These are phyloP conservation scores for Rhododendron simsii DNA, from an alignment of 148 eudicot species.

Conservation along the genomic window DNA sequence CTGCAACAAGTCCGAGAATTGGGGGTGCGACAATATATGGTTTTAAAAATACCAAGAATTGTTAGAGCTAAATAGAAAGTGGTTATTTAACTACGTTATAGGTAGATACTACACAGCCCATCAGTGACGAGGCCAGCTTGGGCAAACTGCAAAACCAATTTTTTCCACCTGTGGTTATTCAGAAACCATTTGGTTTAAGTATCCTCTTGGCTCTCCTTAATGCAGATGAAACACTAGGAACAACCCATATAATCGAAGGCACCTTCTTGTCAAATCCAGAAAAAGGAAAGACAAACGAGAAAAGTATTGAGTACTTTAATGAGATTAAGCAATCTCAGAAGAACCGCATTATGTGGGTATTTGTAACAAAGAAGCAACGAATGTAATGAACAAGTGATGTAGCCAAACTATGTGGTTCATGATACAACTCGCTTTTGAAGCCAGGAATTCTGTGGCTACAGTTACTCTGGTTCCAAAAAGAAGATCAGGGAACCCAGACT, in stretches of 20 bases:
- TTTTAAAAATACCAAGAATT: background rate
- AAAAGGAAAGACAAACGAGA: background rate
- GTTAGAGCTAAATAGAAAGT: background rate
- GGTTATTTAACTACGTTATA: background rate
- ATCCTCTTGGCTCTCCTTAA: background rate
- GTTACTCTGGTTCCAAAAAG: background rate
- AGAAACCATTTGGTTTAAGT: background rate
- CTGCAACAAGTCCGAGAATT: background rate
- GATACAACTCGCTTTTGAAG: background rate
- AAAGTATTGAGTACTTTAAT: background rate
- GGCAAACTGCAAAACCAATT: background rate
- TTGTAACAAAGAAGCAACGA: background rate
- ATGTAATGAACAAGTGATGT: background rate
- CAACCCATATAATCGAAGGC: background rate
- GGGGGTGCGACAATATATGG: background rate
- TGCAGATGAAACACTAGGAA: background rate
- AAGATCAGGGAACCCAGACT: background rate
- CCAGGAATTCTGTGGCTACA: background rate
- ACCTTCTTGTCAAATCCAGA: background rate
- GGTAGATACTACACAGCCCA: background rate
- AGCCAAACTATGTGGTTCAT: background rate
- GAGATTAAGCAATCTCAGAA: background rate
- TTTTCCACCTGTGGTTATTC: background rate
- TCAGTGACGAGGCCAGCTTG: background rate
- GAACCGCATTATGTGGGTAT: background rate